phyloP scores from a whole-genome alignment of 2,329 filamentous ascomycete genomes.

The Nothophaeocryptopus gaeumannii region DNA sequence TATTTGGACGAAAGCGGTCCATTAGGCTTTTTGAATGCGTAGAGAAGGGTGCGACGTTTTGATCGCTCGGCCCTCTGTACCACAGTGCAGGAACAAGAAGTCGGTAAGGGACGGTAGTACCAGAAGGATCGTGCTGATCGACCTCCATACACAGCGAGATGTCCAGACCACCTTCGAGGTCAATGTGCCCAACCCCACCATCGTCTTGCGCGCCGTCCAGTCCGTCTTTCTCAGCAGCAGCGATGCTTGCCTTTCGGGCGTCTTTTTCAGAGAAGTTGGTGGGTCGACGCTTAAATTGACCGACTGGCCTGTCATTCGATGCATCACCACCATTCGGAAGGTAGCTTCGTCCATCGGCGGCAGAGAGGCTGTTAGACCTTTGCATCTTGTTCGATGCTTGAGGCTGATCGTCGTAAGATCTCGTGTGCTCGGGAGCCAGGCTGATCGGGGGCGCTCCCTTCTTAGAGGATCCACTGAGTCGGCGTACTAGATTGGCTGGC shows the following conservation, averaged over 20 bases:
- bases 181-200: conserved; percentile 57
- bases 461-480: conserved; percentile 37
- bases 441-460: conserved; percentile 19
- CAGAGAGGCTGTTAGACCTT: conserved; percentile 27
- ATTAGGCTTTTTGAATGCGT: conserved; percentile 23
- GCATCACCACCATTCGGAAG: conserved; percentile 6
- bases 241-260: conserved; percentile 29
- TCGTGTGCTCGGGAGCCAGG: conserved; percentile 20
- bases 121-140: conserved; percentile 77
- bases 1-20: conserved; percentile 21
- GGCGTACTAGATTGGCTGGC: conserved; percentile 43
- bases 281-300: conserved; percentile 45
- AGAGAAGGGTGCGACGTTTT: conserved; percentile 25
- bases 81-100: conserved; percentile 76
- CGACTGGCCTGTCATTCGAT: conserved; percentile 28
- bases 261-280: conserved; percentile 43
- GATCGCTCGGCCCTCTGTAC: conserved; percentile 39
- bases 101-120: conserved; percentile 83
- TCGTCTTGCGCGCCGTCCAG: conserved; percentile 51
- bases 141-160: conserved; percentile 88
- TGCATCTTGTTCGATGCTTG: conserved; percentile 12
- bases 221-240: conserved; percentile 50
- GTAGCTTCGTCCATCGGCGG: conserved; percentile 6
- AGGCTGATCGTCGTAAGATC: conserved; percentile 19
- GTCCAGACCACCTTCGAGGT: conserved; percentile 80